A percentile compares a stretch with the other conserved stretches of the same genome.
Conservation (phyloP, 805 yeast species). For the Candida sithepensis region DNA sequence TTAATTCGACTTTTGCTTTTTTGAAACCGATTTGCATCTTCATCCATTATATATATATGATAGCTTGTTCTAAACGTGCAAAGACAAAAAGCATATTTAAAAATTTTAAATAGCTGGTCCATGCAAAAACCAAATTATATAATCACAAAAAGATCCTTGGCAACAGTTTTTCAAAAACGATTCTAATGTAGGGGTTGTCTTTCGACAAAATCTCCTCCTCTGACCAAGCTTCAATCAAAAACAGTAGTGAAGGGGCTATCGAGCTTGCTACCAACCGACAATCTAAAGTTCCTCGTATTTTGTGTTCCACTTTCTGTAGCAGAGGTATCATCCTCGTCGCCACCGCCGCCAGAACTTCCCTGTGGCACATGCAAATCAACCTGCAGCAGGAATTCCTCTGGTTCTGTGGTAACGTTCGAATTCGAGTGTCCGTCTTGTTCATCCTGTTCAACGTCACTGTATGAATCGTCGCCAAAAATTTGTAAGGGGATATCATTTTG, state of each 20-base stretch:
- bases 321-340: not conserved
- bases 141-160: no score
- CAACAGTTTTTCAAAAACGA: no score
- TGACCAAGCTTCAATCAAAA: conserved; percentile 12
- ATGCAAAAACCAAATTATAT: no score
- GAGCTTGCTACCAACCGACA: not conserved
- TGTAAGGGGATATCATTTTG: conserved; percentile 14
- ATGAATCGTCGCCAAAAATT: conserved; percentile 11
- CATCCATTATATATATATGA: no score
- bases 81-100: no score
- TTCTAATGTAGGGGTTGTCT: no score
- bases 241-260: conserved; percentile 19
- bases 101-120: no score
- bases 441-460: conserved; percentile 8
- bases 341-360: not conserved
- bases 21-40: no score
- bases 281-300: not conserved
- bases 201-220: no score
- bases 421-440: not conserved
- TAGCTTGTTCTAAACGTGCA: no score
- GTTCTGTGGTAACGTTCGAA: not conserved
- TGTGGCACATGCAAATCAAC: conserved; percentile 16
- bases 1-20: no score
- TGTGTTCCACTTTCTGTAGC: not conserved
- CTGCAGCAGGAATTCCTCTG: conserved; percentile 13